These are phyloP conservation scores for Botrytis porri DNA, from an alignment of 2,329 filamentous ascomycete species.

Conservation along the genomic window DNA sequence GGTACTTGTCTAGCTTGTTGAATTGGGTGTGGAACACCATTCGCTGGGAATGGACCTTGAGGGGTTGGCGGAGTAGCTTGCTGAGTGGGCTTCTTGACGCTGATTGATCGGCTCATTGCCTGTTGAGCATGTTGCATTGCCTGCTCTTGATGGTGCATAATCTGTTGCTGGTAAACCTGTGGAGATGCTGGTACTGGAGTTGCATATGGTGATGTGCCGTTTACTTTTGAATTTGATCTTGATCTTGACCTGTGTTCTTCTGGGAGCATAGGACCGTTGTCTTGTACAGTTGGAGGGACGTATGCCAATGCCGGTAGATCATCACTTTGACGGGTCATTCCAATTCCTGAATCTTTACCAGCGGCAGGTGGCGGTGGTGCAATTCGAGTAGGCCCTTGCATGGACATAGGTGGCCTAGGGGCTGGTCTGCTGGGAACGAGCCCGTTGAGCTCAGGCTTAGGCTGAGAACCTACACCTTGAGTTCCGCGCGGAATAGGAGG, in stretches of 20 bases:
- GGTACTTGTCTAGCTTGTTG: slow-evolving; percentile 44
- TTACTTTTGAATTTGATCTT: slow-evolving; percentile 64
- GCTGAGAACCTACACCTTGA: slow-evolving; percentile 38
- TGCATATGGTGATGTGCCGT: slow-evolving; percentile 46
- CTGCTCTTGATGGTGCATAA: slow-evolving; percentile 79
- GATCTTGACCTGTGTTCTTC: slow-evolving; percentile 68
- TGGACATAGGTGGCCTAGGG: slow-evolving; percentile 79
- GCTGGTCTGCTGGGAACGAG: slow-evolving; percentile 80
- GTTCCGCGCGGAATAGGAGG: slow-evolving; percentile 71
- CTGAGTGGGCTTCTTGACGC: slow-evolving; percentile 41
- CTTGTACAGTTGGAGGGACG: slow-evolving; percentile 32
- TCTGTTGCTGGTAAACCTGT: slow-evolving; percentile 57
- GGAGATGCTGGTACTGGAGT: slow-evolving; percentile 30
- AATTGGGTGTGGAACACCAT: slow-evolving; percentile 40
- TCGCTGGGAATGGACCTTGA: slow-evolving; percentile 47
- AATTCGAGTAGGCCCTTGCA: slow-evolving; percentile 59
- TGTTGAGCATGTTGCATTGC: slow-evolving; percentile 57
- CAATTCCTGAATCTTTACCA: slow-evolving; percentile 62
- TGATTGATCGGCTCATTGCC: slow-evolving; percentile 20
- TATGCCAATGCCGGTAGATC: slow-evolving; percentile 45
- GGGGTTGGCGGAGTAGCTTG: slow-evolving; percentile 52
- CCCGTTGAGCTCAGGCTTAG: slow-evolving; percentile 51
- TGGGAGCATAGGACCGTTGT: slow-evolving; percentile 50
- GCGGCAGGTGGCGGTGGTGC: slow-evolving; percentile 55
- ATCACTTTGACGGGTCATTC: slow-evolving; percentile 56